Evolutionary conservation across 1,284 basidiomycete genomes (phyloP).

Genomic region (Takashimella koratensis): DNA sequence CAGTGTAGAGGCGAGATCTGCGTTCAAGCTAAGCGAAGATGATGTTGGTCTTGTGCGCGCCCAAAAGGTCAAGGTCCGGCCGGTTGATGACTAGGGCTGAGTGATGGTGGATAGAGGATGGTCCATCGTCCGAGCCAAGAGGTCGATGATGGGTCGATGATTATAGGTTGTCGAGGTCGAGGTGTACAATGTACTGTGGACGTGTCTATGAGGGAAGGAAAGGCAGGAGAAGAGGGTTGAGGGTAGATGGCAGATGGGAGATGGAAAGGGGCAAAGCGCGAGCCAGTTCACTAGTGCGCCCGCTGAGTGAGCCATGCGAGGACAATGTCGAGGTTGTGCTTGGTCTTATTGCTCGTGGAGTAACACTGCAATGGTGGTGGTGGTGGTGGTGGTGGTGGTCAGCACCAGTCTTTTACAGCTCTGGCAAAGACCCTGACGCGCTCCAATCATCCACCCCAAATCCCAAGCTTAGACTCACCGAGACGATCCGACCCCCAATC

Average conservation of each 20-base stretch:
- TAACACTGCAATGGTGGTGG: conserved; percentile 20
- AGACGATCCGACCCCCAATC: conserved; percentile 77
- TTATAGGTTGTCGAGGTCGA: no score
- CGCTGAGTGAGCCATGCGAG: conserved; percentile 50
- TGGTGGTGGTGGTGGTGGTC: not conserved
- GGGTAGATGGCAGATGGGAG: no score
- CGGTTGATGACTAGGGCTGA: not conserved
- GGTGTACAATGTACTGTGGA: no score
- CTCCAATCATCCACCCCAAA: not conserved
- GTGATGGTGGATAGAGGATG: not conserved
- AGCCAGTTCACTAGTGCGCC: conserved; percentile 18
- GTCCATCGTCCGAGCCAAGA: not conserved
- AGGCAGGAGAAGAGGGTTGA: no score
- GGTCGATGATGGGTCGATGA: not conserved
- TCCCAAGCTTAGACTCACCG: conserved; percentile 58
- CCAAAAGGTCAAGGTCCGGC: not conserved
- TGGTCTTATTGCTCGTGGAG: conserved; percentile 76
- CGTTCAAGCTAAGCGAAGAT: no score
- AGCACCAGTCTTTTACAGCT: not conserved
- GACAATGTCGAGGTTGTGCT: conserved; percentile 69
- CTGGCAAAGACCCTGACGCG: not conserved
- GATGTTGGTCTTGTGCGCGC: no score
- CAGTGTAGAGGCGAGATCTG: no score
- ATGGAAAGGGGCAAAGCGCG: no score
- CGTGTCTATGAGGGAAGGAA: no score